Evolutionary conservation across 352 stramenopile genomes (phyloP).

Genomic region (Pythium volutum): DNA sequence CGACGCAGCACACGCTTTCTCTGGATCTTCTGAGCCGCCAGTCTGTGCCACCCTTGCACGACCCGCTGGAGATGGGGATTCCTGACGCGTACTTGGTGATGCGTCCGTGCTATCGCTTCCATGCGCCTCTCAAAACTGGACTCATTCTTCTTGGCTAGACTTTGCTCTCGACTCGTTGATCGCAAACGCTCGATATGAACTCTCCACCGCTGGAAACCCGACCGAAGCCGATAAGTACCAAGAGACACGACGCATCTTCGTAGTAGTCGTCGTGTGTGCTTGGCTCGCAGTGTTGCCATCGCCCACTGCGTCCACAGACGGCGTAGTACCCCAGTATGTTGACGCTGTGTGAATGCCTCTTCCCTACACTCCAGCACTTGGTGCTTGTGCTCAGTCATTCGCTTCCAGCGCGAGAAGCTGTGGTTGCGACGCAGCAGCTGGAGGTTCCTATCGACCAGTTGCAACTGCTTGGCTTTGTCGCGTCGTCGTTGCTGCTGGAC

Average conservation of each 20-base stretch:
- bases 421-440: constrained; percentile 31
- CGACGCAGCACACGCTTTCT: constrained; percentile 5
- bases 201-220: constrained; percentile 9
- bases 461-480: constrained; percentile 29
- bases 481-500: constrained; percentile 45
- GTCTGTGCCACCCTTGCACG: constrained; percentile 7
- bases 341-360: constrained; percentile 46
- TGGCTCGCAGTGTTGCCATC: not conserved
- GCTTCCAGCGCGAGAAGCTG: constrained; percentile 39
- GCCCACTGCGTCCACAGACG: constrained; percentile 32
- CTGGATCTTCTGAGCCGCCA: not conserved
- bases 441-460: constrained; percentile 22
- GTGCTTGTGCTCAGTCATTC: constrained; percentile 10
- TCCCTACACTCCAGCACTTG: constrained; percentile 17
- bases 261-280: not conserved
- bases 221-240: not conserved
- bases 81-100: constrained; percentile 4
- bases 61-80: not conserved
- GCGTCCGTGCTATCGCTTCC: constrained; percentile 3
- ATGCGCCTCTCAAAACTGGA: constrained; percentile 9
- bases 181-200: not conserved
- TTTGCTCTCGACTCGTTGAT: not conserved
- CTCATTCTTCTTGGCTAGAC: not conserved
- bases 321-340: constrained; percentile 13
- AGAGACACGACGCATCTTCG: not conserved